Evolutionary conservation across 352 stramenopile genomes (phyloP), one percentile per base, ranked within the genome.

Genomic region (Phytophthora litchii): DNA sequence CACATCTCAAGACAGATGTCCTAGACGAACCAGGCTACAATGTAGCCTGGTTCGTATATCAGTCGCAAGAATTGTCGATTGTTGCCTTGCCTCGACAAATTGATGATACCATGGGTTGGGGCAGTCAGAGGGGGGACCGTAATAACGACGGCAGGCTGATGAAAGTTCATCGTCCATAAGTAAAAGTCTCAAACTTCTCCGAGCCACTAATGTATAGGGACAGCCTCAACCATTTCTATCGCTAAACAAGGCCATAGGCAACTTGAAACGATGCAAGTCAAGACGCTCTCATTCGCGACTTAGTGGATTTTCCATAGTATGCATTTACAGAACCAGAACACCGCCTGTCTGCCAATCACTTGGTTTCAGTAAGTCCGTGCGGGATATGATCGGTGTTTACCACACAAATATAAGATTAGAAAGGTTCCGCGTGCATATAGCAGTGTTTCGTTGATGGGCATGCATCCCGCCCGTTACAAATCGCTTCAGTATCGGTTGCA

Each of bases 1-100:
- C 51, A 31, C 35, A 17, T 19, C 27, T 58, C 59, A 67, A 63
- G 43, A 54, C 59, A 67, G 52, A 63, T 67, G 59, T 63, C 59
- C 23, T 35, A 2, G 31, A 40, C 52, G 59, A 67, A 67, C 31
- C 40, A 42, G 31, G 53, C 41, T 27, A 27, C 34, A 12, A 12
- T 34, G 29, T 34, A 34, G 29, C 29, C 29, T 34, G 29, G 29
- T 34, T 34, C 29, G 29, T 34, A 34, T 34, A 34, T 31, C 53
- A 42, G 46, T 46, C 32, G 47, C 31, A 32, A 60, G 37, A 19
- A 27, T 47, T 53, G 48, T 40, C 35, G 42, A 31, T 49, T 53
- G 54, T 25, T 19, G 10, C 35, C 14, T 50, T 42, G 17, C 31
- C 25, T 31, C 8, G 29, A 44, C 47, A 54, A 46, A 17, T 42